phyloP scores from a whole-genome alignment of 23 red algal species.

The Gracilaria domingensis region DNA sequence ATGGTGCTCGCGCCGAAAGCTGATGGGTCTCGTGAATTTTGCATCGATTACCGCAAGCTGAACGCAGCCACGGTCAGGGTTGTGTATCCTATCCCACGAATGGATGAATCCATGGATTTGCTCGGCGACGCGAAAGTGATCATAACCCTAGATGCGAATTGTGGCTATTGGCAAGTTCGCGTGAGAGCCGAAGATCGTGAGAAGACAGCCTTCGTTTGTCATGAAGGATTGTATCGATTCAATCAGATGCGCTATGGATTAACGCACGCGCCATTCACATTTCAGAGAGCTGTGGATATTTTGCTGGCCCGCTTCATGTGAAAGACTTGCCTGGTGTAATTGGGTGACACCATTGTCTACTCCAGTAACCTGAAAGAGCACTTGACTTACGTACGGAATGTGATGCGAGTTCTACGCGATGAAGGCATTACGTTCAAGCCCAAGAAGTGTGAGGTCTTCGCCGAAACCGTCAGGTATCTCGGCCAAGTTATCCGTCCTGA shows the following conservation, averaged over 20 bases:
- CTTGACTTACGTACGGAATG: background rate
- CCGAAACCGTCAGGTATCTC: background rate
- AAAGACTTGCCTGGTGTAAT: background rate
- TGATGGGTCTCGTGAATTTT: background rate
- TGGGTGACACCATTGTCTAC: background rate
- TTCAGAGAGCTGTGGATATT: background rate
- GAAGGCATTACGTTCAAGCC: background rate
- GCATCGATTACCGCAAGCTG: background rate
- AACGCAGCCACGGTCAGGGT: background rate
- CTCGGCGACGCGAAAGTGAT: background rate
- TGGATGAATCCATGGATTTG: conserved; percentile 20
- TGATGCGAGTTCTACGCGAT: background rate
- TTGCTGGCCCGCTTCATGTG: background rate
- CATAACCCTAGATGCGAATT: background rate
- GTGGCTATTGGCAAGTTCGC: background rate
- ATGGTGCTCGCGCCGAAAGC: background rate
- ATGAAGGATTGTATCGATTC: background rate
- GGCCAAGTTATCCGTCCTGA: background rate
- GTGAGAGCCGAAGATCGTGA: background rate
- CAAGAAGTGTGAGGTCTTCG: background rate
- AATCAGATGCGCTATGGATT: background rate
- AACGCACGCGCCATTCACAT: background rate
- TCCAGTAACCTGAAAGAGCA: background rate
- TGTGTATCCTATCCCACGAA: background rate
- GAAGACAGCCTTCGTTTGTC: background rate